Conservation (phyloP, 345 rosid genomes). For the Garcia nutans region DNA sequence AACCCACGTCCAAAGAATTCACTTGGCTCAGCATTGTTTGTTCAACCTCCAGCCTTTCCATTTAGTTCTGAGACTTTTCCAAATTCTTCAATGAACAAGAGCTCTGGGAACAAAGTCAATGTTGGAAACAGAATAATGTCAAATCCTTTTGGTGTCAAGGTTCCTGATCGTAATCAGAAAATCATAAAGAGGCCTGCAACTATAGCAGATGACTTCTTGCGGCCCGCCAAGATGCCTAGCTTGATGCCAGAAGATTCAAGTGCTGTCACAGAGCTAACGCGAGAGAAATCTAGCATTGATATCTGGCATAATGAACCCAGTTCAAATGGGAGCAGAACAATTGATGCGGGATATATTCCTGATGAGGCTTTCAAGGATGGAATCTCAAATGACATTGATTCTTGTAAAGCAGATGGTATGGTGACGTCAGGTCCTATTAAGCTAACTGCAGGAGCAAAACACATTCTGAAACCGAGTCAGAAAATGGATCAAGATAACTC, state of each 20-base stretch:
- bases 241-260: constrained; percentile 29
- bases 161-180: constrained; percentile 20
- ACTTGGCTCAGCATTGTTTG: constrained; percentile 21
- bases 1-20: constrained; percentile 28
- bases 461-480: constrained; percentile 39
- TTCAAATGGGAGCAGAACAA: constrained; percentile 21
- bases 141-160: constrained; percentile 22
- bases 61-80: constrained; percentile 26
- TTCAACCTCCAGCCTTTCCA: constrained; percentile 26
- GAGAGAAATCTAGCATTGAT: constrained; percentile 15
- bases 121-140: constrained; percentile 25
- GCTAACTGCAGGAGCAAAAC: constrained; percentile 46
- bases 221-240: constrained; percentile 31
- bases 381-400: constrained; percentile 21
- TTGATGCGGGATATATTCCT: constrained; percentile 14
- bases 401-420: constrained; percentile 20
- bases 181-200: constrained; percentile 39
- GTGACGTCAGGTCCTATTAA: constrained; percentile 38
- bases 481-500: constrained; percentile 29
- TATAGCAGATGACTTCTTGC: constrained; percentile 22
- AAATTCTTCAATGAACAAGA: constrained; percentile 26
- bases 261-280: constrained; percentile 16
- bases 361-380: constrained; percentile 15
- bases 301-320: constrained; percentile 12
- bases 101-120: constrained; percentile 27